These are phyloP conservation scores for Ramularia collo-cygni DNA, from an alignment of 2,329 filamentous ascomycete species.

Conservation along the genomic window DNA sequence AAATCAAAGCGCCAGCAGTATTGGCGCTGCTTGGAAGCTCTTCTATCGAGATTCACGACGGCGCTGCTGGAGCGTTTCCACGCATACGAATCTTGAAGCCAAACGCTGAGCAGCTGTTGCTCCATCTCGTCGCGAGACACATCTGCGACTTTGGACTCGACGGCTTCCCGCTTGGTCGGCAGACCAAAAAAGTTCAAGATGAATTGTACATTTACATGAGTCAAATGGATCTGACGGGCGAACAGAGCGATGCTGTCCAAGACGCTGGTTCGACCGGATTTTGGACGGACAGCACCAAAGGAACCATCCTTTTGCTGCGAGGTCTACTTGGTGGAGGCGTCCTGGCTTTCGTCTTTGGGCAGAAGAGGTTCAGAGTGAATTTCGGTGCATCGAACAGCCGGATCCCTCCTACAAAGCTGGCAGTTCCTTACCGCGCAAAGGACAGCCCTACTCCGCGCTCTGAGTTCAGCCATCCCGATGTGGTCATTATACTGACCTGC, in stretches of 20 bases:
- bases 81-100: constrained; percentile 49
- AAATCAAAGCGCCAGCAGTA: constrained; percentile 4
- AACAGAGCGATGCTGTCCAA: neutral
- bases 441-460: constrained; percentile 56
- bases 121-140: neutral
- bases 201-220: constrained; percentile 12
- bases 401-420: constrained; percentile 45
- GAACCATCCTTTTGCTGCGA: constrained; percentile 45
- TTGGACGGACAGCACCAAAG: constrained; percentile 14
- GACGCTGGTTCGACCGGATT: neutral
- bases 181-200: constrained; percentile 8
- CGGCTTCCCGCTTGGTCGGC: constrained; percentile 15
- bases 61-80: constrained; percentile 39
- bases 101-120: constrained; percentile 19
- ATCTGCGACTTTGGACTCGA: neutral
- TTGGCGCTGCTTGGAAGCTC: neutral
- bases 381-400: constrained; percentile 48
- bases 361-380: constrained; percentile 61
- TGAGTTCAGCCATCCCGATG: constrained; percentile 64
- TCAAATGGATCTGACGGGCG: constrained; percentile 2
- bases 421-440: constrained; percentile 62
- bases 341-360: constrained; percentile 51
- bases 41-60: constrained; percentile 8
- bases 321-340: constrained; percentile 58
- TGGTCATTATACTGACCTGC: constrained; percentile 58